Conservation (phyloP, 1,284 basidiomycete species). For the Ganoderma leucocontextum region DNA sequence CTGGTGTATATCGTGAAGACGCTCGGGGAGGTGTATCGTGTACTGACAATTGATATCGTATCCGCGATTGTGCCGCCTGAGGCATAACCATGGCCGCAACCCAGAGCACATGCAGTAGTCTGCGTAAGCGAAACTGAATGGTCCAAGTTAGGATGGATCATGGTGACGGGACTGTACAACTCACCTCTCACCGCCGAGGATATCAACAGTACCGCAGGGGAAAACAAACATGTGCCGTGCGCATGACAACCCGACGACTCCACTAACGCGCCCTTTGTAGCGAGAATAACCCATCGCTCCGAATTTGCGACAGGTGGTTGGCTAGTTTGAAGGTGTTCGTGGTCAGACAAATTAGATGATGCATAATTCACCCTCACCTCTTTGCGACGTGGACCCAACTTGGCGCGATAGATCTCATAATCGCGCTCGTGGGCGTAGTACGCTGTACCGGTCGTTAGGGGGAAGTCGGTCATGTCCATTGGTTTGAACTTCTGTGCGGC, state of each 20-base stretch:
- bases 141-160: no score
- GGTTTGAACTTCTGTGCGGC: slow-evolving; percentile 25
- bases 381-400: neutral
- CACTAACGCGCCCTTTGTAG: slow-evolving; percentile 10
- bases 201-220: slow-evolving; percentile 4
- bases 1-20: neutral
- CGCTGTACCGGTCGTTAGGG: slow-evolving; percentile 9
- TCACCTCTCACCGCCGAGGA: slow-evolving; percentile 10
- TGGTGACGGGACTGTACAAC: no score
- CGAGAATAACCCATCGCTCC: slow-evolving; percentile 14
- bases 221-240: slow-evolving; percentile 18
- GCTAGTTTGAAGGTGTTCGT: slow-evolving; percentile 2
- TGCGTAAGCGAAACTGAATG: neutral
- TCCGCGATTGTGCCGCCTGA: neutral
- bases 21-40: neutral
- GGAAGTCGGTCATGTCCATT: slow-evolving; percentile 17
- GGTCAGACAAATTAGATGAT: neutral
- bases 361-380: neutral
- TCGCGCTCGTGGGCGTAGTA: slow-evolving; percentile 22
- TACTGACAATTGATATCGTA: slow-evolving; percentile 26
- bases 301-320: slow-evolving; percentile 14
- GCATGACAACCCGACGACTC: slow-evolving; percentile 12
- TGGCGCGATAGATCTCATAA: neutral
- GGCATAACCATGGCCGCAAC: neutral
- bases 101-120: slow-evolving; percentile 1